Evolutionary conservation across 2,329 filamentous ascomycete genomes (phyloP).

Genomic region (Penicillium sp.): DNA sequence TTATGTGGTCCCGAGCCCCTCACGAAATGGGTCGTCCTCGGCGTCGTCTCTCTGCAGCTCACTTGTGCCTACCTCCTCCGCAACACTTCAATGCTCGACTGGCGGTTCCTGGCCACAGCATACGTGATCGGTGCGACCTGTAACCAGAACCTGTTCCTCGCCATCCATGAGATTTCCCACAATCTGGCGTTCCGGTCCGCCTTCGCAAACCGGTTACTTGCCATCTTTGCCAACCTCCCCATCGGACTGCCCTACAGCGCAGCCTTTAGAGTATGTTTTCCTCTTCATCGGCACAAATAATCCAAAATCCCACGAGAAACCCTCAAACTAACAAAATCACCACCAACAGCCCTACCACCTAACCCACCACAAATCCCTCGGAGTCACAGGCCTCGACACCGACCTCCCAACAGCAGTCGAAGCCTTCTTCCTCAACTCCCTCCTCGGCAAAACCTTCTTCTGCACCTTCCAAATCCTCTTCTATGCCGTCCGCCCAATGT

Average conservation of each 20-base stretch:
- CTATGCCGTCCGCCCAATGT: slow-evolving; percentile 94
- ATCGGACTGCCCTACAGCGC: slow-evolving; percentile 96
- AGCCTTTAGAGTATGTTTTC: slow-evolving; percentile 69
- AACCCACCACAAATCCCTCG: slow-evolving; percentile 97
- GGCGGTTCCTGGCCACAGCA: slow-evolving; percentile 77
- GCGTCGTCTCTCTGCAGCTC: slow-evolving; percentile 79
- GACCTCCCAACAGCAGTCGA: slow-evolving; percentile 91
- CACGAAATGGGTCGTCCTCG: slow-evolving; percentile 86
- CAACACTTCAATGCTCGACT: slow-evolving; percentile 73
- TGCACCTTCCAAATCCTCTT: slow-evolving; percentile 99
- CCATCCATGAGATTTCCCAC: slow-evolving; percentile 98
- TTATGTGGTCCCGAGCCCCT: slow-evolving; percentile 93
- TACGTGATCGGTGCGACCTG: slow-evolving; percentile 91
- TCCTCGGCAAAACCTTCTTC: slow-evolving; percentile 97
- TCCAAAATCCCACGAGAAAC: not conserved
- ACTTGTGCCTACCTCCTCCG: slow-evolving; percentile 71
- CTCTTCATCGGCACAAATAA: not conserved
- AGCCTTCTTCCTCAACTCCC: slow-evolving; percentile 84
- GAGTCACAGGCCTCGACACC: slow-evolving; percentile 91
- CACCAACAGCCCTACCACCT: slow-evolving; percentile 80
- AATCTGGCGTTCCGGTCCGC: slow-evolving; percentile 88
- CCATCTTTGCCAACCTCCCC: slow-evolving; percentile 90
- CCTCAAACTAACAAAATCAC: slow-evolving; percentile 5
- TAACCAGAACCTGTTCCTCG: slow-evolving; percentile 97
- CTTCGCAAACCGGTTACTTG: slow-evolving; percentile 75